Percentiles rank a stretch among this genome's conserved stretches.
These are phyloP conservation scores for Leccinum fuscescens DNA, from an alignment of 1,284 basidiomycete species.

Conservation along the genomic window DNA sequence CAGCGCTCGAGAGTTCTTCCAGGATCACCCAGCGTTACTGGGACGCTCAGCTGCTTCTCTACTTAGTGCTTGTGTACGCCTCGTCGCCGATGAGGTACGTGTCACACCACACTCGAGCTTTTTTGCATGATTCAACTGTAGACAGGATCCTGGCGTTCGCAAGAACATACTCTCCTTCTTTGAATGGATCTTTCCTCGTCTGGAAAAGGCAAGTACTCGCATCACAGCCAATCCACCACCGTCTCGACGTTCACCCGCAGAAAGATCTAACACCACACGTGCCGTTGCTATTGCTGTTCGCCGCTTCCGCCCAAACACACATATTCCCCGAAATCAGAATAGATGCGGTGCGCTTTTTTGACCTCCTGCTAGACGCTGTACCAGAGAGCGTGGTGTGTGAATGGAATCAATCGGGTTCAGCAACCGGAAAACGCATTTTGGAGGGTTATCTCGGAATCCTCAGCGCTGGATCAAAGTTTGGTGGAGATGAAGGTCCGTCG, in stretches of 20 bases:
- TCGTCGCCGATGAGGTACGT: constrained; percentile 80
- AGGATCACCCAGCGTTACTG: constrained; percentile 59
- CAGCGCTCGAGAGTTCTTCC: constrained; percentile 80
- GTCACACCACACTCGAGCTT: not conserved
- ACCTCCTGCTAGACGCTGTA: constrained; percentile 73
- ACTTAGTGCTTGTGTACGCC: constrained; percentile 64
- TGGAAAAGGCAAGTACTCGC: constrained; percentile 52
- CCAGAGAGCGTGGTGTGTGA: constrained; percentile 68
- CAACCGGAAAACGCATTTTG: constrained; percentile 62
- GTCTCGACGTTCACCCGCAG: constrained; percentile 37
- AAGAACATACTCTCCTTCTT: constrained; percentile 61
- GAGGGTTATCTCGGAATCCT: constrained; percentile 77
- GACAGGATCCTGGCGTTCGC: constrained; percentile 63
- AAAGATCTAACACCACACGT: constrained; percentile 70
- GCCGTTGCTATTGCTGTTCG: constrained; percentile 76
- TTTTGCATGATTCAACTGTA: not conserved
- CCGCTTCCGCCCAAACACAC: constrained; percentile 88
- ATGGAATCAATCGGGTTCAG: constrained; percentile 53
- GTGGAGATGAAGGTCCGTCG: constrained; percentile 51
- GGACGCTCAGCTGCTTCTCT: constrained; percentile 60
- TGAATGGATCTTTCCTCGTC: constrained; percentile 68
- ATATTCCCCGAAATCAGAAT: constrained; percentile 93
- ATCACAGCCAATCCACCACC: not conserved
- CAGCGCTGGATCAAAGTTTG: constrained; percentile 61
- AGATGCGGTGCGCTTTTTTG: constrained; percentile 83